Percentiles rank a stretch among this genome's conserved stretches.
phyloP scores from a whole-genome alignment of 352 stramenopile species.

The Phytophthora rubi region DNA sequence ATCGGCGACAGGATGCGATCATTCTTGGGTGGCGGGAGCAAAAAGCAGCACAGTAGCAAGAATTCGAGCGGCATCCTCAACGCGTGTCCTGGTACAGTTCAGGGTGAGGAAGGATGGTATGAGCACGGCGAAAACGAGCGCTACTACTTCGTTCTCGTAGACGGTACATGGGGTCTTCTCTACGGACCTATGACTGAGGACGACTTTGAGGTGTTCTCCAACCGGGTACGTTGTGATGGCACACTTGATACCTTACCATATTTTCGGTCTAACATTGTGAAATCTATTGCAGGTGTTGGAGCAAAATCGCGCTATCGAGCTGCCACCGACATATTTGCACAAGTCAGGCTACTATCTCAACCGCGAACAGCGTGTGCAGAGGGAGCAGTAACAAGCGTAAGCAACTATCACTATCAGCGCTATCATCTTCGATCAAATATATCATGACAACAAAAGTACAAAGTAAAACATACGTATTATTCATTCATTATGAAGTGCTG shows the following conservation, averaged over 20 bases:
- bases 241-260: background rate
- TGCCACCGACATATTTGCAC: slow-evolving; percentile 83
- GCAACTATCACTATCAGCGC: slow-evolving; percentile 13
- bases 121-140: slow-evolving; percentile 88
- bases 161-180: slow-evolving; percentile 86
- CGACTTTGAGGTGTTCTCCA: slow-evolving; percentile 80
- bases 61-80: slow-evolving; percentile 83
- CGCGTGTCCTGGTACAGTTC: slow-evolving; percentile 74
- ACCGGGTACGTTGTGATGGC: slow-evolving; percentile 49
- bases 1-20: slow-evolving; percentile 87
- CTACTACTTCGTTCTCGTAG: slow-evolving; percentile 86
- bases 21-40: slow-evolving; percentile 69
- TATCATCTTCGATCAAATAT: slow-evolving; percentile 20
- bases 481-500: slow-evolving; percentile 17
- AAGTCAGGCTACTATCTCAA: slow-evolving; percentile 82
- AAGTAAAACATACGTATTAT: slow-evolving; percentile 11
- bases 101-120: slow-evolving; percentile 90
- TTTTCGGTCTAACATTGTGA: background rate
- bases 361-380: slow-evolving; percentile 69
- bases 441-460: slow-evolving; percentile 22
- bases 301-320: slow-evolving; percentile 67
- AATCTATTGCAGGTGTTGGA: slow-evolving; percentile 59
- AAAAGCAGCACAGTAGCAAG: slow-evolving; percentile 71
- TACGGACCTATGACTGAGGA: slow-evolving; percentile 88
- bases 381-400: slow-evolving; percentile 27